A percentile compares a stretch with the other conserved stretches of the same genome.
Evolutionary conservation across 2,329 filamentous ascomycete genomes (phyloP).

Genomic region (Dactylellina cionopaga): DNA sequence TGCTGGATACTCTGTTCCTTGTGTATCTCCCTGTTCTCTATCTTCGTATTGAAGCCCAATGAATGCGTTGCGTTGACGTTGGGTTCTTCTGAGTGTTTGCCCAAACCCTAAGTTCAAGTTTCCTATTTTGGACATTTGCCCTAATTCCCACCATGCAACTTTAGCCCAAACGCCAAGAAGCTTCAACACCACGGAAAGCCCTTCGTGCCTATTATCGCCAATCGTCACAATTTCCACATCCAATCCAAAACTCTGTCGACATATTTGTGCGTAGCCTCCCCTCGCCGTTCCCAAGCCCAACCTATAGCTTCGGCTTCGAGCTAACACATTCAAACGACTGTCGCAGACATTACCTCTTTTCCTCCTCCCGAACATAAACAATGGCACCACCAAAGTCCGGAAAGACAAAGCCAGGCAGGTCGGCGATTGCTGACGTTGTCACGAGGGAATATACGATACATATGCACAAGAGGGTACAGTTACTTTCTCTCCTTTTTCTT

Average conservation of each 20-base stretch:
- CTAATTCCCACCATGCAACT: slow-evolving; percentile 48
- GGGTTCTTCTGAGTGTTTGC: slow-evolving; percentile 26
- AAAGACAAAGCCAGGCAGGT: slow-evolving; percentile 79
- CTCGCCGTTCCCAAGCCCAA: not conserved
- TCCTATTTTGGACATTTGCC: slow-evolving; percentile 28
- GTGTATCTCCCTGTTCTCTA: too few species aligned
- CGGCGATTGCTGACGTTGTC: slow-evolving; percentile 98
- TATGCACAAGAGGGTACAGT: slow-evolving; percentile 96
- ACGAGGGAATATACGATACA: slow-evolving; percentile 99
- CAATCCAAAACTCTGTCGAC: slow-evolving; percentile 30
- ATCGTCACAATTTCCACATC: slow-evolving; percentile 25
- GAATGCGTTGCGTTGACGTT: slow-evolving; percentile 29
- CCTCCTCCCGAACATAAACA: slow-evolving; percentile 61
- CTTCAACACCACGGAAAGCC: slow-evolving; percentile 48
- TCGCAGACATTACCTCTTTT: slow-evolving; percentile 5
- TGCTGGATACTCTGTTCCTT: too few species aligned
- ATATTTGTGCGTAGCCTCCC: slow-evolving; percentile 36
- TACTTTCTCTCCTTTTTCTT: slow-evolving; percentile 17
- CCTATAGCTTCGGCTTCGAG: not conserved
- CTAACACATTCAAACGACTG: slow-evolving; percentile 2
- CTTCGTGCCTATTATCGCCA: slow-evolving; percentile 23
- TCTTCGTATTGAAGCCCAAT: too few species aligned
- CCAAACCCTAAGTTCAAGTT: slow-evolving; percentile 50
- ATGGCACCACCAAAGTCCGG: slow-evolving; percentile 74
- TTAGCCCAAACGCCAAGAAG: slow-evolving; percentile 29